Evolutionary conservation across 441 rosid species (phyloP), one percentile per base, ranked within the genome.

Genomic region (Eutrema salsugineum): DNA sequence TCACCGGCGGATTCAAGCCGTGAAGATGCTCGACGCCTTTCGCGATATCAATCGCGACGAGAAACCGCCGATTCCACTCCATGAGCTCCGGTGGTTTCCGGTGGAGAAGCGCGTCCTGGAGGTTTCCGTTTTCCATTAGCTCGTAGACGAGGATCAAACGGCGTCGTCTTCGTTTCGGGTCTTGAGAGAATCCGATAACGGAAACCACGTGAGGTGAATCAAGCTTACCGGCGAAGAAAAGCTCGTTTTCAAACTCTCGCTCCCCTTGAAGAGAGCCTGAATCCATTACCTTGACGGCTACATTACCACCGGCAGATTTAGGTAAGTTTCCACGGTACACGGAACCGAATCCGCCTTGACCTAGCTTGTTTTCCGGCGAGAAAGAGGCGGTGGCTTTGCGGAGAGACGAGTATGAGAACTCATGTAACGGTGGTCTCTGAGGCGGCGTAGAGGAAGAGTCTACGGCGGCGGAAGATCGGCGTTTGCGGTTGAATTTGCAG

Each of bases 331-430:
- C 96, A 15, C 88, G 88, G 77, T 70, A 94, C 11, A 94, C 97
- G 20, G 97, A 87, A 22, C 99, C 99, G 46, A 87, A 94, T 20
- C 99, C 99, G 3, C 99, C 97, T 69, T 94, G 97, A 39, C 97
- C 99, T 19, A 94, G 83, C 27, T 79, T 88, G 60, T 77, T 84
- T 28, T 90, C 81, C 44, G 92, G 73, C 3, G 92, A 81, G 84
- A 94, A 91, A 20, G 83, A 80, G 57, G 75, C 64, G 42, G 99
- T 88, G 69, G 99, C 87, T 43, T 87, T 93, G 47, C 92, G 97
- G 76, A 94, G 89, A 22, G 77, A 24, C 50, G 97, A 72, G 81
- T 86, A 91, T 7, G 99, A 86, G 82, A 78, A 91, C 16, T 88
- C 90, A 57, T 81, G 84, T 0, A 91, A 92, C 15, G 93, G 94